Base-by-base conservation (phyloP, 1,284 basidiomycete genomes). In the Singerocomus inundabilis region DNA sequence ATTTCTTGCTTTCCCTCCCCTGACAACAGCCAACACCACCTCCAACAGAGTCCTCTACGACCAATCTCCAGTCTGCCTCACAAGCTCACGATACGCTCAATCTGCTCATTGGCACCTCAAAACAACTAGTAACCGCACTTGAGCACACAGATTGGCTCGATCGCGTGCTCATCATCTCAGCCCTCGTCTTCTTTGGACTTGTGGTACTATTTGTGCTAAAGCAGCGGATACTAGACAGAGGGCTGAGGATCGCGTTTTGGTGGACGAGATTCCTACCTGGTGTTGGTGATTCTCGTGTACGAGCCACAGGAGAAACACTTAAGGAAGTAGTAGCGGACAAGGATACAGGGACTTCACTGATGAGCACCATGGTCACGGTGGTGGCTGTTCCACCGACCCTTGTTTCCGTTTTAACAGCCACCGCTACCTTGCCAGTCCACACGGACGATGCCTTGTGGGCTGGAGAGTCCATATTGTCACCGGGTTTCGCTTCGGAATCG, bases 111-210 rank as follows among this genome's bases (percentile, higher is more conserved):
- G 73, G 76, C 44, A 84, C 88, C 25, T 94, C 92, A 1, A 86
- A 88, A 61, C 79, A 86, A 33, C 81, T 97, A 52, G 85, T 97
- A 56, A 88, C 85, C 15, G 84, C 86, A 0, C 83, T 98, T 38
- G 88, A 95, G 69, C 85, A 86, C 53, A 84, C 92, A 6, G 93
- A 97, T 73, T 88, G 90, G 82, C 74, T 94, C n/a, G 93, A 98
- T 72, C 86, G 93, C 7, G 68, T 94, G 31, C 73, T 96, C 54
- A 86, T 98, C 56, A 70, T 91, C 48, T 77, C 82, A 6, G 90
- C 82, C 0, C 80, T 97, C 29, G 62, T 75, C 15, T 90, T 97
- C 69, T 97, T 97, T 72, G 59, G 85, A 49, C 78, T 93, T n/a
- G 85, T 89, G 31, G 84, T 93, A 9, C 76, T 85, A 12, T 94